Conservation (phyloP, 73 alveolate species). For the Uronychia setigera region DNA sequence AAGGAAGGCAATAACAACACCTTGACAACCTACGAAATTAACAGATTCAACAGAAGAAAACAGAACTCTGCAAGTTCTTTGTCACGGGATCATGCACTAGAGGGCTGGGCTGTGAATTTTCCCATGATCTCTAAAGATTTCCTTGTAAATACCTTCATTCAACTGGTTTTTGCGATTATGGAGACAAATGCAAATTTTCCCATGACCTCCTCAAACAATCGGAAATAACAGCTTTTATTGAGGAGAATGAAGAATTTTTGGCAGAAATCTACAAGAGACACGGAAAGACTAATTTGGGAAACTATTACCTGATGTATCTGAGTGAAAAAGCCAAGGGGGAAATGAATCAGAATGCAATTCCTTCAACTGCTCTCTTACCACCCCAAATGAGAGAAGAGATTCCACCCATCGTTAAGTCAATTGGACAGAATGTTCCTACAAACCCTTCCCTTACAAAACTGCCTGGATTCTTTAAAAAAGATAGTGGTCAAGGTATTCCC, state of each 20-base stretch:
- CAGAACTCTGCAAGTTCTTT: slow-evolving; percentile 86
- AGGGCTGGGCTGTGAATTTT: slow-evolving; percentile 84
- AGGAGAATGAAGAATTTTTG: slow-evolving; percentile 83
- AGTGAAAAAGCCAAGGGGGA: slow-evolving; percentile 47
- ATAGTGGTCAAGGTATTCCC: not conserved
- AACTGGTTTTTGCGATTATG: slow-evolving; percentile 83
- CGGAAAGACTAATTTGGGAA: slow-evolving; percentile 89
- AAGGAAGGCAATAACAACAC: not conserved
- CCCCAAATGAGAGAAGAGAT: not conserved
- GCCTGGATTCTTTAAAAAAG: not conserved
- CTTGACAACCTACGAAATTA: not conserved
- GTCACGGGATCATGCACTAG: slow-evolving; percentile 82
- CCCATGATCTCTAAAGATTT: slow-evolving; percentile 76
- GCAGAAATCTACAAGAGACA: slow-evolving; percentile 63
- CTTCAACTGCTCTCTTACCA: not conserved
- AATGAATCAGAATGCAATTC: not conserved
- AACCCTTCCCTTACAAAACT: not conserved
- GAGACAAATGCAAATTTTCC: slow-evolving; percentile 81
- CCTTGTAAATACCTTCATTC: slow-evolving; percentile 91
- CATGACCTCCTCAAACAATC: slow-evolving; percentile 77
- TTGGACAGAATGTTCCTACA: not conserved
- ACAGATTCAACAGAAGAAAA: not conserved
- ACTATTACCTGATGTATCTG: slow-evolving; percentile 60
- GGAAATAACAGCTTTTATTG: slow-evolving; percentile 72
- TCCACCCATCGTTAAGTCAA: too few relatives aligned